These are phyloP conservation scores for Salix arbutifolia DNA, from an alignment of 345 rosid genomes.

Conservation along the genomic window DNA sequence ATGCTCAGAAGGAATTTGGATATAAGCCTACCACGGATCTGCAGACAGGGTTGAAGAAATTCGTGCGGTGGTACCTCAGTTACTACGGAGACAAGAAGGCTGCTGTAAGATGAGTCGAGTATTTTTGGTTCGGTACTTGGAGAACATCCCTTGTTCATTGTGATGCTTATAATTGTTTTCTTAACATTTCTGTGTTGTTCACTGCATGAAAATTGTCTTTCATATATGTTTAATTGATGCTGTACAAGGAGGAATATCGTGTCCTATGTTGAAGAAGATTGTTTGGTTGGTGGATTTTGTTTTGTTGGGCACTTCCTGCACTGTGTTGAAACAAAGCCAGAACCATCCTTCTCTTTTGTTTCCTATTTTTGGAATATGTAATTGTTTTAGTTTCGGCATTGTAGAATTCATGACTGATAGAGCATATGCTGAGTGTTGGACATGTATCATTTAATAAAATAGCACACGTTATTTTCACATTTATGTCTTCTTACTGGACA, in stretches of 20 bases:
- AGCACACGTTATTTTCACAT: constrained; percentile 19
- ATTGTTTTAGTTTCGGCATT: constrained; percentile 43
- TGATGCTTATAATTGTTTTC: constrained; percentile 45
- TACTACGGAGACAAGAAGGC: constrained; percentile 67
- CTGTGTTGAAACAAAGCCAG: constrained; percentile 28
- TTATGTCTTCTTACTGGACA: not conserved
- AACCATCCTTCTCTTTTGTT: constrained; percentile 17
- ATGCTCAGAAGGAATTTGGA: constrained; percentile 68
- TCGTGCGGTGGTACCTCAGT: constrained; percentile 78
- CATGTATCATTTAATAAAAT: constrained; percentile 44
- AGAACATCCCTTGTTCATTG: constrained; percentile 35
- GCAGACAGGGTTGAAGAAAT: constrained; percentile 84
- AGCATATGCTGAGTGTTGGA: constrained; percentile 39
- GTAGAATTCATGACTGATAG: constrained; percentile 43
- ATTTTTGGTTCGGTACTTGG: constrained; percentile 26
- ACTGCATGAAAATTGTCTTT: constrained; percentile 31
- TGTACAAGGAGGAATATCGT: constrained; percentile 23
- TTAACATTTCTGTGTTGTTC: constrained; percentile 28
- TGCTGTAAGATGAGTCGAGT: constrained; percentile 31
- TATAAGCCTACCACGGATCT: constrained; percentile 87
- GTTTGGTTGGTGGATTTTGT: constrained; percentile 38
- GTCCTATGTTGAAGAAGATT: constrained; percentile 28
- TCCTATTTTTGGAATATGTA: constrained; percentile 29
- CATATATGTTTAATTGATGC: constrained; percentile 32
- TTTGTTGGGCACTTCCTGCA: constrained; percentile 19